phyloP scores from a whole-genome alignment of 2,329 filamentous ascomycete species.

The Cordyceps pruinosa region DNA sequence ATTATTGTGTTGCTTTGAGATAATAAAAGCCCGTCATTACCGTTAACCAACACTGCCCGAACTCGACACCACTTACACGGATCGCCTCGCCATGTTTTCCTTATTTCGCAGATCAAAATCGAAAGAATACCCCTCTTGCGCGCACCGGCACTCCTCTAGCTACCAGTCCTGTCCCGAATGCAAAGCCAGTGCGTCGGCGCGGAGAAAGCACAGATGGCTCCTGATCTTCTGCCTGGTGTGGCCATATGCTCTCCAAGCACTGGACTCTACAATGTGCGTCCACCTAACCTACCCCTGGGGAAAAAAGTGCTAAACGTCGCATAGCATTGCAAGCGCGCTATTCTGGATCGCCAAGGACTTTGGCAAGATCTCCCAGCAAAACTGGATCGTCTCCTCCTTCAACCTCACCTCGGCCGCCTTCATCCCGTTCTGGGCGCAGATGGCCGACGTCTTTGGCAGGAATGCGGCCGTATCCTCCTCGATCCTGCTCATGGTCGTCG shows the following conservation, averaged over 20 bases:
- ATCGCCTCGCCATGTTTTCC: neutral
- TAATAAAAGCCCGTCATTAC: no score
- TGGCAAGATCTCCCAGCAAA: constrained; percentile 50
- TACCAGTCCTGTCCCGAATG: neutral
- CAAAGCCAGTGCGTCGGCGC: neutral
- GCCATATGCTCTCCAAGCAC: constrained; percentile 10
- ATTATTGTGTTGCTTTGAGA: no score
- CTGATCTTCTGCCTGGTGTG: constrained; percentile 11
- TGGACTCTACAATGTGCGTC: constrained; percentile 11
- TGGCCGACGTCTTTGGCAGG: constrained; percentile 59
- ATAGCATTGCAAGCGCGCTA: constrained; percentile 29
- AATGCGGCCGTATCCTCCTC: constrained; percentile 51
- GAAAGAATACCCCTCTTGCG: neutral
- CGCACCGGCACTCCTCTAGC: neutral
- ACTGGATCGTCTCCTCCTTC: constrained; percentile 65
- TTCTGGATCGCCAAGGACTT: constrained; percentile 58
- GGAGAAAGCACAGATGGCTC: neutral
- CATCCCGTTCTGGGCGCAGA: constrained; percentile 58
- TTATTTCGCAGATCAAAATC: neutral
- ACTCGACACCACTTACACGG: neutral
- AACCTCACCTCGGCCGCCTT: constrained; percentile 61
- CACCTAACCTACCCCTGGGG: neutral
- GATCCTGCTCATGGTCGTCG: constrained; percentile 50
- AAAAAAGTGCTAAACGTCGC: no score
- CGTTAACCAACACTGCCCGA: no score